phyloP scores from a whole-genome alignment of 2,329 filamentous ascomycete species.

The Fusarium nelsonii region DNA sequence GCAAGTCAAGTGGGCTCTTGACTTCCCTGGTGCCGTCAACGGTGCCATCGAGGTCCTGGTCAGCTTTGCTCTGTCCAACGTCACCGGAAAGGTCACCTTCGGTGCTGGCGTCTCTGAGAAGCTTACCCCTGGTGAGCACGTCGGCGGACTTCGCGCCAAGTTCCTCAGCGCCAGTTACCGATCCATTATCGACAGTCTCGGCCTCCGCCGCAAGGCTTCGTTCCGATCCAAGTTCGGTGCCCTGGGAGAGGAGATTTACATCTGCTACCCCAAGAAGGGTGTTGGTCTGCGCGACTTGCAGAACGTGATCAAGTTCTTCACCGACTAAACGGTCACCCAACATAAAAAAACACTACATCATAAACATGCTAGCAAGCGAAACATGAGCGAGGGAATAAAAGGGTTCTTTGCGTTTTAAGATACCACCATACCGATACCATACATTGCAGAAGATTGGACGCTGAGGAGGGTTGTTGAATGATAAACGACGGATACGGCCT shows the following conservation, averaged over 20 bases:
- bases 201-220: conserved; percentile 85
- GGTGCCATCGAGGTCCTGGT: conserved; percentile 89
- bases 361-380: conserved; percentile 4
- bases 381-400: conserved; percentile 6
- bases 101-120: conserved; percentile 83
- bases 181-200: conserved; percentile 83
- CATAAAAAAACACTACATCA: background rate
- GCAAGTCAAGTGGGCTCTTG: conserved; percentile 96
- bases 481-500: conserved; percentile 28
- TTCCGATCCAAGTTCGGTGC: conserved; percentile 93
- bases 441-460: conserved; percentile 23
- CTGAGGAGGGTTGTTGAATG: conserved; percentile 1
- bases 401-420: conserved; percentile 26
- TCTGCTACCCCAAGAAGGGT: conserved; percentile 89
- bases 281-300: conserved; percentile 84
- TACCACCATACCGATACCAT: conserved; percentile 37
- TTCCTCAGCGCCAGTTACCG: conserved; percentile 87
- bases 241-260: conserved; percentile 84
- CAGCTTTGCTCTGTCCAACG: conserved; percentile 70
- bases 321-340: conserved; percentile 65
- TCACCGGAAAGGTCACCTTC: conserved; percentile 78
- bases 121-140: conserved; percentile 82
- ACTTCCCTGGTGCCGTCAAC: conserved; percentile 88
- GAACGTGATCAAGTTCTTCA: conserved; percentile 92
- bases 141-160: conserved; percentile 83